Percentiles rank a stretch among this genome's conserved stretches.
These are phyloP conservation scores for Fragilaria crotonensis DNA, from an alignment of 108 stramenopile genomes.

Conservation along the genomic window DNA sequence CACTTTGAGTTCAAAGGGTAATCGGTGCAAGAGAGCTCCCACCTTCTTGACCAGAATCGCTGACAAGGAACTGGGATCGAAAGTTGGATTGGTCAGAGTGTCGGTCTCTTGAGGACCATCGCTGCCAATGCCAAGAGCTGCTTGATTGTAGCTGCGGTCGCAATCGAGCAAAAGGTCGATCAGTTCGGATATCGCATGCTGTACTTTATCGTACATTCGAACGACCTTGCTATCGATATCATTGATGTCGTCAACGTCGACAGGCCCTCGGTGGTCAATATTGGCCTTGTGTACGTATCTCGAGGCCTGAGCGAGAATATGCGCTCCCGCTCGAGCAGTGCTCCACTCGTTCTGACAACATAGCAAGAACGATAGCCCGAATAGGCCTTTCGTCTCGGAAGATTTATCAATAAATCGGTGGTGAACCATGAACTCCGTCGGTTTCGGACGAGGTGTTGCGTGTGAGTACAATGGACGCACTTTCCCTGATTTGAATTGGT, in stretches of 20 bases:
- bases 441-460: conserved; percentile 53
- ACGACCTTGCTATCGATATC: conserved; percentile 23
- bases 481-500: conserved; percentile 62
- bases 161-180: conserved; percentile 60
- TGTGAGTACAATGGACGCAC: conserved; percentile 78
- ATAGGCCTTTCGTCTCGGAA: conserved; percentile 33
- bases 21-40: conserved; percentile 36
- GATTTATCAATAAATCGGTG: conserved; percentile 47
- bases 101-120: conserved; percentile 6
- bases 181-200: conserved; percentile 46
- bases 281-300: conserved; percentile 39
- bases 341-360: conserved; percentile 84
- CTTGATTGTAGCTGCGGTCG: conserved; percentile 50
- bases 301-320: conserved; percentile 80
- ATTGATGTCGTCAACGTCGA: conserved; percentile 24
- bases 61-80: conserved; percentile 46
- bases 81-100: conserved; percentile 31
- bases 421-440: conserved; percentile 75
- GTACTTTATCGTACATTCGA: conserved; percentile 42
- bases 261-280: conserved; percentile 4
- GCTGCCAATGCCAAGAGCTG: conserved; percentile 30
- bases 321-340: conserved; percentile 83
- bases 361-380: conserved; percentile 70
- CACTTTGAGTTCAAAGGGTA: conserved; percentile 84
- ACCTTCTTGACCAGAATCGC: conserved; percentile 43